Evolutionary conservation across 2,329 filamentous ascomycete genomes (phyloP).

Genomic region (Beauveria medogensis): DNA sequence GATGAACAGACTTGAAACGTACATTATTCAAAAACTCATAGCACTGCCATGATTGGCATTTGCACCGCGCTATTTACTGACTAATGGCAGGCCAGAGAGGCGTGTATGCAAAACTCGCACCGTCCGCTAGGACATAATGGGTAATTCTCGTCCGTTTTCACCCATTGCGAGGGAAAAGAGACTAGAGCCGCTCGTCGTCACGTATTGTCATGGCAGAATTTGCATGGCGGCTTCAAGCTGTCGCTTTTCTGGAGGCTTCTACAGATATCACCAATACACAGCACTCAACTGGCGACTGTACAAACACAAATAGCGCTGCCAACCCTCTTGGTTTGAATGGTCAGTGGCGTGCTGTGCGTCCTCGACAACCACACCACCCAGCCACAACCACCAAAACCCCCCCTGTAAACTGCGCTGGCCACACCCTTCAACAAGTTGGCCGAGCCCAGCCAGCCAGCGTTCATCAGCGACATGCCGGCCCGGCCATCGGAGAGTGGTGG

Average conservation of each 20-base stretch:
- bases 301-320: too few relatives aligned
- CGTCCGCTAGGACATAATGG: slow-evolving; percentile 1
- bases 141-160: slow-evolving; percentile 6
- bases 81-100: slow-evolving; percentile 3
- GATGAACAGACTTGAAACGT: not conserved
- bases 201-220: not conserved
- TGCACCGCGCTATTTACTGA: not conserved
- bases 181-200: not conserved
- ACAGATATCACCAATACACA: too few relatives aligned
- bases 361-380: not conserved
- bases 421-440: not conserved
- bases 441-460: slow-evolving; percentile 7
- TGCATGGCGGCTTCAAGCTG: not conserved
- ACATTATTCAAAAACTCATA: not conserved
- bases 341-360: not conserved
- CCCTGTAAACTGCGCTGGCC: not conserved
- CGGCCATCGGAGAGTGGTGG: not conserved
- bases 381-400: not conserved
- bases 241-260: too few relatives aligned
- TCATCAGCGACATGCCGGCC: not conserved
- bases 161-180: not conserved
- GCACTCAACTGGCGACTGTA: too few relatives aligned
- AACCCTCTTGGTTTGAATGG: not conserved
- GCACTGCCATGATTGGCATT: not conserved
- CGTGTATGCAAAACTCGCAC: slow-evolving; percentile 1